A percentile compares a stretch with the other conserved stretches of the same genome.
phyloP scores from a whole-genome alignment of 2,329 filamentous ascomycete species.

The Allantophomopsis cytisporea region DNA sequence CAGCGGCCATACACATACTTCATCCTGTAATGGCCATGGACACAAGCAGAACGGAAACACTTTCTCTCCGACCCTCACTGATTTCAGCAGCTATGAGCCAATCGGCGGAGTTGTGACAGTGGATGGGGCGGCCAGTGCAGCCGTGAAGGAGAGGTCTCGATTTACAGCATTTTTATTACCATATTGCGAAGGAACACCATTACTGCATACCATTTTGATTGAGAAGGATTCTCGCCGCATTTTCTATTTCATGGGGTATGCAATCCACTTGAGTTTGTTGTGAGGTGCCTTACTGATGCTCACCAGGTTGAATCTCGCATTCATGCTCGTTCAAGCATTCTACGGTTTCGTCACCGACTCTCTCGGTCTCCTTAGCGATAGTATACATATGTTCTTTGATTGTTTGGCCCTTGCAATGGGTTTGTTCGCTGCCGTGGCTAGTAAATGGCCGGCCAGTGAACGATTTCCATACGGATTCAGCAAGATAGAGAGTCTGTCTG shows the following conservation, averaged over 20 bases:
- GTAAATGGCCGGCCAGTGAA: constrained; percentile 86
- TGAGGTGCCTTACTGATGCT: constrained; percentile 1
- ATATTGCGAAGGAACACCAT: constrained; percentile 55
- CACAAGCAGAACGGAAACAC: too few relatives aligned
- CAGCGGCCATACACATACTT: constrained; percentile 12
- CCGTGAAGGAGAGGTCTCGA: constrained; percentile 33
- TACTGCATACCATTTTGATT: constrained; percentile 73
- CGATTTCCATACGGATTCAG: constrained; percentile 91
- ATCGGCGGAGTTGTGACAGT: constrained; percentile 5
- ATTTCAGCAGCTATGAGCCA: constrained; percentile 1
- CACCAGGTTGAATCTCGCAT: constrained; percentile 73
- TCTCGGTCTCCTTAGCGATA: constrained; percentile 87
- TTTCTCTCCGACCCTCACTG: too few relatives aligned
- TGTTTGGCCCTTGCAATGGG: constrained; percentile 87
- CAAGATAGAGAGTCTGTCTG: constrained; percentile 91
- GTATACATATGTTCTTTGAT: constrained; percentile 99
- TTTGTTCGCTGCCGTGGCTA: constrained; percentile 82
- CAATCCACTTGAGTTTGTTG: constrained; percentile 1
- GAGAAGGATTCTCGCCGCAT: constrained; percentile 92
- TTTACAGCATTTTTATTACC: constrained; percentile 64
- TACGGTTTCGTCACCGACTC: constrained; percentile 93
- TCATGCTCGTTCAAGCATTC: constrained; percentile 89
- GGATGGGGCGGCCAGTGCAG: background rate
- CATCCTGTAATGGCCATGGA: constrained; percentile 12
- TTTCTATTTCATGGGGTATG: constrained; percentile 87